These are phyloP conservation scores for Vitis amurensis DNA, from an alignment of 164 flowering plant genomes.

Conservation along the genomic window DNA sequence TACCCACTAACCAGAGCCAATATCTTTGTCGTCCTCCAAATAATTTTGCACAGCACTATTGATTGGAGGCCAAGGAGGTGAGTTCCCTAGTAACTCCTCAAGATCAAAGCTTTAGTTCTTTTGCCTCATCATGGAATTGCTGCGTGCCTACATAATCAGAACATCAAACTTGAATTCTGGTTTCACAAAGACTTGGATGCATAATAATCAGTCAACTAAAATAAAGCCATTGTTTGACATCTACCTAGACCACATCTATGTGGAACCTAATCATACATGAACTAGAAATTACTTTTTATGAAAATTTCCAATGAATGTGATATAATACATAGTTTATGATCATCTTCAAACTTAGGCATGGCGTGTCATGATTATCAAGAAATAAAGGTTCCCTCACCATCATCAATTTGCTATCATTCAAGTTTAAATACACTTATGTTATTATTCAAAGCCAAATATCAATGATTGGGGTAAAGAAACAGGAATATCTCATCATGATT, in stretches of 20 bases:
- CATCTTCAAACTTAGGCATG: too few species aligned
- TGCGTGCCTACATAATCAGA: conserved; percentile 35
- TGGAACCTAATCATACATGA: too few species aligned
- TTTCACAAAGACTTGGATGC: neutral
- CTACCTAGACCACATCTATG: too few species aligned
- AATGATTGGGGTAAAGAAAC: neutral
- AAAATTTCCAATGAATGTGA: too few species aligned
- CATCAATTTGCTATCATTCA: neutral
- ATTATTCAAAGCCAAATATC: neutral
- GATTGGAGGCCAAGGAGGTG: conserved; percentile 79
- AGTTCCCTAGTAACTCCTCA: conserved; percentile 59
- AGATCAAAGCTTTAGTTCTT: conserved; percentile 63
- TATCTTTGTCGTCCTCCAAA: conserved; percentile 61
- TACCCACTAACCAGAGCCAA: conserved; percentile 74
- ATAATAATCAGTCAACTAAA: neutral
- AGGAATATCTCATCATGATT: neutral
- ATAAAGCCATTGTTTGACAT: too few species aligned
- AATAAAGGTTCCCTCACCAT: too few species aligned
- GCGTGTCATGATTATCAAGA: too few species aligned
- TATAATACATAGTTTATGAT: too few species aligned
- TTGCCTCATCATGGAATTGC: conserved; percentile 43
- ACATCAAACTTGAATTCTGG: neutral
- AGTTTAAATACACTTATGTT: neutral
- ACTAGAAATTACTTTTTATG: too few species aligned
- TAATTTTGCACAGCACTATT: conserved; percentile 36